A percentile compares a stretch with the other conserved stretches of the same genome.
These are phyloP conservation scores for Pythium graminicola DNA, from an alignment of 352 stramenopile genomes.

Conservation along the genomic window DNA sequence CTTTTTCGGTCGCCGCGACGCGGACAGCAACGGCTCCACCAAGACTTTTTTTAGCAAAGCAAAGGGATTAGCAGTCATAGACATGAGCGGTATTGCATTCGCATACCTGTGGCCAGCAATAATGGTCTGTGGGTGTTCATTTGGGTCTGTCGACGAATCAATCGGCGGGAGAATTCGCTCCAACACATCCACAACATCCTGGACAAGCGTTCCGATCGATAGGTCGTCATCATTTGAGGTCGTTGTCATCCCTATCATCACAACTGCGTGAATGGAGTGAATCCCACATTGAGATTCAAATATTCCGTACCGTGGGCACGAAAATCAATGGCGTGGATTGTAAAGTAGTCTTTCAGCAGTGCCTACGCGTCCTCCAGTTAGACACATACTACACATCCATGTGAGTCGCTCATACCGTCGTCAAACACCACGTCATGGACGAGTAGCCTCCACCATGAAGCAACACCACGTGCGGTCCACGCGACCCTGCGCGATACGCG, in stretches of 20 bases:
- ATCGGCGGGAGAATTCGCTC: constrained; percentile 39
- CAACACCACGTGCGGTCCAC: constrained; percentile 69
- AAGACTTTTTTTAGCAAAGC: too few species aligned
- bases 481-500: constrained; percentile 61
- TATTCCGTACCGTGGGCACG: constrained; percentile 55
- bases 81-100: too few species aligned
- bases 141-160: constrained; percentile 10
- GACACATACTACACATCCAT: too few species aligned
- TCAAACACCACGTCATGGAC: constrained; percentile 81
- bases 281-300: neutral
- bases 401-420: constrained; percentile 50
- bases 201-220: constrained; percentile 66
- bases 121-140: constrained; percentile 50
- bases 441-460: constrained; percentile 83
- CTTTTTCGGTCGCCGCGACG: constrained; percentile 46
- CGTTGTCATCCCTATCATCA: constrained; percentile 33
- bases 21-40: constrained; percentile 77
- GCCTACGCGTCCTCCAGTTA: too few species aligned
- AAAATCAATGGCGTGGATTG: constrained; percentile 79
- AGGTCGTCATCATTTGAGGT: constrained; percentile 61
- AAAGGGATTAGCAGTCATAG: too few species aligned
- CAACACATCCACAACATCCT: constrained; percentile 57
- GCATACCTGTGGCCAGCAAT: constrained; percentile 75
- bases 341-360: constrained; percentile 66
- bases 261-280: neutral